Percentiles rank a stretch among this genome's conserved stretches.
Conservation (phyloP, 2,329 filamentous ascomycete genomes). For the Botryotinia narcissicola region DNA sequence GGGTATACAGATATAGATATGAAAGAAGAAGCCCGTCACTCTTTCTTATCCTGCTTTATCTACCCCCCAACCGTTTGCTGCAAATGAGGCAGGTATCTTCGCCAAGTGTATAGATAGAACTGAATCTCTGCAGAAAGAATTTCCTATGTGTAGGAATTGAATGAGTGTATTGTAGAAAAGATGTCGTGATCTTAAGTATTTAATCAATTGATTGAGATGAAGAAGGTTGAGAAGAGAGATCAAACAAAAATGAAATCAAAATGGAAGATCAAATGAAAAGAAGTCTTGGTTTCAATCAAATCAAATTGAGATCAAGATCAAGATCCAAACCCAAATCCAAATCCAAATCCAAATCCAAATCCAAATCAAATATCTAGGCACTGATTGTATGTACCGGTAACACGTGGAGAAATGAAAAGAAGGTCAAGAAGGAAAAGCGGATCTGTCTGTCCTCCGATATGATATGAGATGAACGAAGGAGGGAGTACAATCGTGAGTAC, state of each 20-base stretch:
- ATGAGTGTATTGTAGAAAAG: not conserved
- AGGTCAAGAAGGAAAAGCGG: not conserved
- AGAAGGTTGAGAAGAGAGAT: not conserved
- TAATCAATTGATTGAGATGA: no score
- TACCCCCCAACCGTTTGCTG: not conserved
- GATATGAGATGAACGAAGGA: not conserved
- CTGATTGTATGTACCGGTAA: not conserved
- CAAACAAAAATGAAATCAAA: not conserved
- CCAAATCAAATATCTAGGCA: no score
- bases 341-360: no score
- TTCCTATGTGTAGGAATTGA: not conserved
- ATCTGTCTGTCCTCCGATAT: not conserved
- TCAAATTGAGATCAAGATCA: no score
- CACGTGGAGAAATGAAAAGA: not conserved
- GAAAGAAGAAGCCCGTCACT: not conserved
- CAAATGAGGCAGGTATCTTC: not conserved
- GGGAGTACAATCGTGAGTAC: no score
- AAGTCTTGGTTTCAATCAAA: no score
- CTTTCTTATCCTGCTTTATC: not conserved
- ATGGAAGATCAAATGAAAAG: not conserved
- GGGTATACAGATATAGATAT: not conserved
- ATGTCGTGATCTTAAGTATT: no score
- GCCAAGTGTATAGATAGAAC: not conserved
- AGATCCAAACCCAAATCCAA: no score
- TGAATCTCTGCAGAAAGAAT: not conserved